Evolutionary conservation across 2,329 filamentous ascomycete species (phyloP), one percentile per base, ranked within the genome.

Genomic region (Alternaria alternata): DNA sequence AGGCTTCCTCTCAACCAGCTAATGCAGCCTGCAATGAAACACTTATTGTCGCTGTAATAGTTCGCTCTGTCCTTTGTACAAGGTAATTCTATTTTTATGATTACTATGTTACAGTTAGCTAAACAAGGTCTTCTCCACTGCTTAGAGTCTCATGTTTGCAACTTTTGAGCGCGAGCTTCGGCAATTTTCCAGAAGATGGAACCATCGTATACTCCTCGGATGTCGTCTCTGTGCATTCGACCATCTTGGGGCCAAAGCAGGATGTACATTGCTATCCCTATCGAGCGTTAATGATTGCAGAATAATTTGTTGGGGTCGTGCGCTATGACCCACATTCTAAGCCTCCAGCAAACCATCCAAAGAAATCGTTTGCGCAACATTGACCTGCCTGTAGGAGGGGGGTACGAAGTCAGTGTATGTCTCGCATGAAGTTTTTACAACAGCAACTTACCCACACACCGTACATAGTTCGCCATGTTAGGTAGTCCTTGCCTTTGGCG

Each of bases 181-280:
- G 62, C 63, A 39, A 67, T 64, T 6, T 34, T 59, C 30, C 53
- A 59, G 26, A 82, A 83, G 57, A 67, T 62, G 2, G 59, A 51
- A 4, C 66, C 65, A 34, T 67, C 63, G 18, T 62, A 67, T 0
- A 69, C 59, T n/a, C 63, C 54, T 20, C 56, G 52, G 11, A 67
- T 53, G n/a, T 69, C 63, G 8, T 48, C 44, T 39, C 63, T 69
- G 11, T 49, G 36, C 59, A 67, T 61, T 30, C 48, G 53, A 3
- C 63, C 66, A 26, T 66, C 66, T 24, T 54, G 46, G 11, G 66
- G 66, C 65, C 66, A 69, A 4, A 69, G 59, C 24, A 67, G 34
- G n/a, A 65, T 66, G 38, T 66, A 69, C 54, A 62, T 59, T 1
- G 66, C 65, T 16, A 67, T 57, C 66, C 66, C 66, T 69, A 14